These are phyloP conservation scores for Cercospora sesami DNA, from an alignment of 2,329 filamentous ascomycete genomes.

Conservation along the genomic window DNA sequence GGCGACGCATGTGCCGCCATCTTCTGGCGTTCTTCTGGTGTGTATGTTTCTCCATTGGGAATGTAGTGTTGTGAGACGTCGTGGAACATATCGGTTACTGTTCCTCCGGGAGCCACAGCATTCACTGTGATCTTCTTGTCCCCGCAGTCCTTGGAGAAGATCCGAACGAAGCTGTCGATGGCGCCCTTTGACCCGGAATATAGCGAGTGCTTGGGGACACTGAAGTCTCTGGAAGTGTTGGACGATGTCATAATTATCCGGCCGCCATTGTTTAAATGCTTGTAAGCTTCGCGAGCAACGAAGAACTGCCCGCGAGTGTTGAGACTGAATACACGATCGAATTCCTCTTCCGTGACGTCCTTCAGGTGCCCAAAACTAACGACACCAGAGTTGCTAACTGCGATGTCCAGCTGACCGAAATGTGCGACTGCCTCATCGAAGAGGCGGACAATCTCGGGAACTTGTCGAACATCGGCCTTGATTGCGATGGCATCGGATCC, in stretches of 20 bases:
- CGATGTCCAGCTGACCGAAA: constrained; percentile 67
- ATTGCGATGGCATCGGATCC: constrained; percentile 62
- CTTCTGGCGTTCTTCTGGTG: neutral
- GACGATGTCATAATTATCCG: constrained; percentile 54
- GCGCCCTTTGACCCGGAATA: constrained; percentile 60
- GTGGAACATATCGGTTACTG: constrained; percentile 59
- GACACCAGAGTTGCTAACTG: constrained; percentile 61
- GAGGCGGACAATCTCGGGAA: constrained; percentile 60
- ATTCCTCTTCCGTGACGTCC: constrained; percentile 54
- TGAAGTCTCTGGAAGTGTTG: constrained; percentile 55
- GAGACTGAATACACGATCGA: constrained; percentile 59
- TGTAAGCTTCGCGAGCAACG: constrained; percentile 59
- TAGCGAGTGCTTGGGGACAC: constrained; percentile 51
- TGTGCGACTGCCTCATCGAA: constrained; percentile 61
- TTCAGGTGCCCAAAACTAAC: constrained; percentile 54
- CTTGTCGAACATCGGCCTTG: constrained; percentile 65
- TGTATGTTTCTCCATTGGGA: constrained; percentile 50
- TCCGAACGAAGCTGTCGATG: constrained; percentile 59
- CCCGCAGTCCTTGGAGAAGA: constrained; percentile 58
- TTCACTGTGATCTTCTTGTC: constrained; percentile 56
- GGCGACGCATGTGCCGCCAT: constrained; percentile 49
- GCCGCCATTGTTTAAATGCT: constrained; percentile 50
- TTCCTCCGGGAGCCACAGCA: constrained; percentile 55
- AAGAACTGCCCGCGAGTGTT: constrained; percentile 66
- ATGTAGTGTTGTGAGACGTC: constrained; percentile 62